Evolutionary conservation across 495 filamentous ascomycete species (phyloP).

Genomic region (Talaromyces thailandensis): DNA sequence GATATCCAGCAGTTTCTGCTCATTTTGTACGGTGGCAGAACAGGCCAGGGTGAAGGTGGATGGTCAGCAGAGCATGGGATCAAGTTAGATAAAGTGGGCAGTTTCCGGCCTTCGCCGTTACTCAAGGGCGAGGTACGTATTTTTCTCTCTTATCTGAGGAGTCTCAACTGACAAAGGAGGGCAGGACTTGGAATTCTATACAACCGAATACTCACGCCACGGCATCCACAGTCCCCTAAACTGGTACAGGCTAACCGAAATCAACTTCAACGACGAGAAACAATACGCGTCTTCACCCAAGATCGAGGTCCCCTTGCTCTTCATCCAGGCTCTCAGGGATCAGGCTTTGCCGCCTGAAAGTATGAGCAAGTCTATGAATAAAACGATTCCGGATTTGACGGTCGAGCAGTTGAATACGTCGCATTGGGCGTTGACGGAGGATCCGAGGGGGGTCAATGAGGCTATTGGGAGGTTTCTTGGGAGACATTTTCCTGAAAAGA

Average conservation of each 20-base stretch:
- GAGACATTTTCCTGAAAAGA: conserved; percentile 20
- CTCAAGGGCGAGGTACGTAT: conserved; percentile 48
- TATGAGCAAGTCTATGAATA: conserved; percentile 60
- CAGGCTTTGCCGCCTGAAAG: conserved; percentile 49
- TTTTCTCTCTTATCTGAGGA: neutral
- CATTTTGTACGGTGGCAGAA: conserved; percentile 56
- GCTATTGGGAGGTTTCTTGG: conserved; percentile 40
- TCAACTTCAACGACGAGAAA: conserved; percentile 72
- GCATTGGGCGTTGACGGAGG: conserved; percentile 67
- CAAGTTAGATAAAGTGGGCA: conserved; percentile 40
- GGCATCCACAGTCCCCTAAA: conserved; percentile 70
- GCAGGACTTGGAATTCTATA: conserved; percentile 69
- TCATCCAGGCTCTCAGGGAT: conserved; percentile 66
- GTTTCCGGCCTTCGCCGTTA: conserved; percentile 40
- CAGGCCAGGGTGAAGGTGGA: conserved; percentile 39
- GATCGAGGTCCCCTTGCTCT: conserved; percentile 62
- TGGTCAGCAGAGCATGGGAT: conserved; percentile 52
- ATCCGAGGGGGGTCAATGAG: conserved; percentile 46
- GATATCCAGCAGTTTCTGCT: conserved; percentile 60
- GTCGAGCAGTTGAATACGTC: conserved; percentile 46
- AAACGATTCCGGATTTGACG: conserved; percentile 50
- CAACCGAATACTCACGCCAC: conserved; percentile 54
- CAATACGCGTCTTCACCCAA: conserved; percentile 29
- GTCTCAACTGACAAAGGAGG: neutral
- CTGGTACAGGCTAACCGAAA: conserved; percentile 68